Base-by-base conservation (phyloP, 495 filamentous ascomycete species). In the Physcia stellaris region DNA sequence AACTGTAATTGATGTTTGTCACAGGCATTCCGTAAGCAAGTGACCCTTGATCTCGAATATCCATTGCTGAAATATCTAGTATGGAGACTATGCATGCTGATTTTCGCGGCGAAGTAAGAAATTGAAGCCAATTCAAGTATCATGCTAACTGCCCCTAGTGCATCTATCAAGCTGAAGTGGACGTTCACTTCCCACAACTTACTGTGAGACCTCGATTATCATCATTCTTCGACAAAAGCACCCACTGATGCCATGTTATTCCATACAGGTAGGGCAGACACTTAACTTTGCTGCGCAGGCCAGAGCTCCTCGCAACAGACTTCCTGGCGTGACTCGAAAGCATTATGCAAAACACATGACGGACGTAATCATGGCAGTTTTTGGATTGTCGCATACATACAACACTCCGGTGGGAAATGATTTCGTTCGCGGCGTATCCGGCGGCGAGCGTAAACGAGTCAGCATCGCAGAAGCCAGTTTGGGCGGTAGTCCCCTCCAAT, bases 381-480 rank as follows among this genome's bases (percentile, higher is more conserved):
- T 86, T 46, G 79, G 81, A 32, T 70, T 90, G 30, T 66, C 70
- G 10, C 80, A 88, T 47, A 86, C 82, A 0, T 65, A 74, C 41
- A 74, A 87, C 58, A 88, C 85, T 3, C 66, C 63, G 18, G 77
- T 90, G 13, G 85, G 85, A 21, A 84, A 87, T 53, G 81, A 84
- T 40, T 82, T 79, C 39, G 68, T 86, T 32, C 73, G 82, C 27
- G 85, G 85, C 40, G 79, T 90, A 0, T 79, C 72, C 21, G 85
- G 85, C 37, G 85, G 85, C 41, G 85, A 93, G 56, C 56, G 84
- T 9, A 88, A 87, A 61, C 75, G 85, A 43, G 80, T 87, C 35
- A 83, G 75, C 57, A 87, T 90, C 47, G 77, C 81, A 3, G 84
- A 90, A 47, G 64, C 63, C 16, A 69, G 70, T 6, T 60, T 86